Conservation (phyloP, 495 filamentous ascomycete species). For the Neurospora sp. region DNA sequence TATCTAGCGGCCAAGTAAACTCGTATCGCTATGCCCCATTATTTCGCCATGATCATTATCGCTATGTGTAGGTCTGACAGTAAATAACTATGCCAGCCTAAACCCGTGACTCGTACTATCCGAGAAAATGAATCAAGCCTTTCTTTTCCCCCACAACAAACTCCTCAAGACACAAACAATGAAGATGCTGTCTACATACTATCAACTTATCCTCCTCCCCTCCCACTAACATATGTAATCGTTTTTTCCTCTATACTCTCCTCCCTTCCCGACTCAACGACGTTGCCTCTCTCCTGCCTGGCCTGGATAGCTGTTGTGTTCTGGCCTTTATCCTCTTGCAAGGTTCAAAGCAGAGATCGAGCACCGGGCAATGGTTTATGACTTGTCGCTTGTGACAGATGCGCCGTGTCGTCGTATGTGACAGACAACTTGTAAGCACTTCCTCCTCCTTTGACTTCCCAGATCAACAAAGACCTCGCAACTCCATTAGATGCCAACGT, state of each 20-base stretch:
- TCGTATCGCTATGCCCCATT: not conserved
- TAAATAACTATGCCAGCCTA: not conserved
- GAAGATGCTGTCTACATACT: not conserved
- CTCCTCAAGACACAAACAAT: slow-evolving; percentile 1
- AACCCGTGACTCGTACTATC: not conserved
- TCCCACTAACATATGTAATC: not conserved
- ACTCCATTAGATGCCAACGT: not conserved
- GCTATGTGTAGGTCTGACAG: not conserved
- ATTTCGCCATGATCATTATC: not conserved
- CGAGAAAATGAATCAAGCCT: not conserved
- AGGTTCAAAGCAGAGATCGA: not conserved
- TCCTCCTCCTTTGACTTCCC: not conserved
- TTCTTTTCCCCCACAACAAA: not conserved
- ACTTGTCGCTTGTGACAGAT: not conserved
- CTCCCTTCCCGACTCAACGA: not conserved
- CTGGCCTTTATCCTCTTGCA: not conserved
- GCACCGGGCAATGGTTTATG: not conserved
- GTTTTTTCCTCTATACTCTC: not conserved
- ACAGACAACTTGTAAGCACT: not conserved
- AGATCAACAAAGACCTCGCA: not conserved
- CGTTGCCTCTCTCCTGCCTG: not conserved
- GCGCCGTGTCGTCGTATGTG: not conserved
- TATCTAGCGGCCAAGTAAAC: not conserved
- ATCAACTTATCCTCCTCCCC: not conserved
- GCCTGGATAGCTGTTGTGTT: not conserved